These are phyloP conservation scores for Stentor roeselii DNA, from an alignment of 73 alveolate species.

Conservation along the genomic window DNA sequence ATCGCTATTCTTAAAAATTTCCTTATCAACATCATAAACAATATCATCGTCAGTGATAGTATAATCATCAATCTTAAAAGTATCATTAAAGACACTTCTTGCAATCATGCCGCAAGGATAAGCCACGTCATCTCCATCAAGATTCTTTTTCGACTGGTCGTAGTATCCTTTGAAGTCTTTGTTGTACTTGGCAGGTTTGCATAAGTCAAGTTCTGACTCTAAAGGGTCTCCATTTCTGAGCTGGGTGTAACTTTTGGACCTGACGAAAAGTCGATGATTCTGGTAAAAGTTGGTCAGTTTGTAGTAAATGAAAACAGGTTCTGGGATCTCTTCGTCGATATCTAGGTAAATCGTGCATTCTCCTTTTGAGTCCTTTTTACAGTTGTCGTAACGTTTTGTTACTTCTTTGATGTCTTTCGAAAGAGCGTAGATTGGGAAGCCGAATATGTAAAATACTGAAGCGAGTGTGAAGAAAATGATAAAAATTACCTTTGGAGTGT, in stretches of 20 bases:
- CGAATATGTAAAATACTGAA: conserved; percentile 65
- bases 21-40: conserved; percentile 72
- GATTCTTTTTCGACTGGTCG: not conserved
- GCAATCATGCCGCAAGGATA: conserved; percentile 89
- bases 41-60: conserved; percentile 44
- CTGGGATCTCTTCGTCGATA: conserved; percentile 36
- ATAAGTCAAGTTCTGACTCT: not conserved
- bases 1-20: not conserved
- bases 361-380: not conserved
- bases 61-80: conserved; percentile 45
- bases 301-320: conserved; percentile 67
- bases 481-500: conserved; percentile 58
- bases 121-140: conserved; percentile 60
- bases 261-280: conserved; percentile 73
- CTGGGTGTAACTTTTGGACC: conserved; percentile 58
- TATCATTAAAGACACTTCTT: conserved; percentile 70
- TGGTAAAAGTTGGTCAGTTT: conserved; percentile 78
- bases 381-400: conserved; percentile 61
- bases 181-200: not conserved
- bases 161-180: not conserved
- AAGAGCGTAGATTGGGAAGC: conserved; percentile 63
- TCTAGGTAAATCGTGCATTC: conserved; percentile 42
- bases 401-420: conserved; percentile 63
- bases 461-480: conserved; percentile 71
- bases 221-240: conserved; percentile 60